Base-by-base conservation (phyloP, 352 stramenopile genomes). In the Pythium coloratum region DNA sequence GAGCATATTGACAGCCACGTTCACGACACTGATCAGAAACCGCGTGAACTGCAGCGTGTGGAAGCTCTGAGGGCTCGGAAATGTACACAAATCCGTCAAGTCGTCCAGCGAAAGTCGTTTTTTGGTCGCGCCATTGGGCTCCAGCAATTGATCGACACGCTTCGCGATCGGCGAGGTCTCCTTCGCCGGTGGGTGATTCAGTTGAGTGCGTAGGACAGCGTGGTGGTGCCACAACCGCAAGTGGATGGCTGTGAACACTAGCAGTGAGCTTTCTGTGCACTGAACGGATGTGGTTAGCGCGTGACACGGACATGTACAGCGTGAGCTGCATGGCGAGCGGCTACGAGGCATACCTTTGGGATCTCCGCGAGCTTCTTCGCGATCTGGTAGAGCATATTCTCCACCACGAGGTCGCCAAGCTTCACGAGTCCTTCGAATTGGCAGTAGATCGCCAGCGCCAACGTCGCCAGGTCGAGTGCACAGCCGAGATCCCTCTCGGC, bases 371-470 rank as follows among this genome's bases (percentile, higher is more conserved):
- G 86, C 49, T 89, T 91, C 72, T 94, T 94, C 34, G 83, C 73
- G 13, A 92, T 75, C 72, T 94, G 85, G 40, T 94, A 94, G 13
- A 94, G 72, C 73, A 94, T 71, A 64, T 91, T 94, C 53, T 92
- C 85, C 26, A 89, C 26, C 55, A 92, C 83, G 36, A 91, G 70
- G 26, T 91, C 83, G 28, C 75, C 74, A 13, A 94, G 66, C 16
- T 70, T 72, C 24, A 86, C 71, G 30, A 72, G 58, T 50, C 73
- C 58, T 59, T 90, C 83, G 38, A 80, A 64, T 13, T 69, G 65
- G 63, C 73, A 82, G 26, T 74, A 76, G 26, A 91, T 64, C 13
- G 79, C 85, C 30, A 94, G 69, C 46, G 82, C 85, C 24, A 80
- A 59, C 47, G 72, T 77, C 5, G 78, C 80, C 36, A 90, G 68